Conservation (phyloP, 441 rosid genomes). For the Adansonia gregorii region DNA sequence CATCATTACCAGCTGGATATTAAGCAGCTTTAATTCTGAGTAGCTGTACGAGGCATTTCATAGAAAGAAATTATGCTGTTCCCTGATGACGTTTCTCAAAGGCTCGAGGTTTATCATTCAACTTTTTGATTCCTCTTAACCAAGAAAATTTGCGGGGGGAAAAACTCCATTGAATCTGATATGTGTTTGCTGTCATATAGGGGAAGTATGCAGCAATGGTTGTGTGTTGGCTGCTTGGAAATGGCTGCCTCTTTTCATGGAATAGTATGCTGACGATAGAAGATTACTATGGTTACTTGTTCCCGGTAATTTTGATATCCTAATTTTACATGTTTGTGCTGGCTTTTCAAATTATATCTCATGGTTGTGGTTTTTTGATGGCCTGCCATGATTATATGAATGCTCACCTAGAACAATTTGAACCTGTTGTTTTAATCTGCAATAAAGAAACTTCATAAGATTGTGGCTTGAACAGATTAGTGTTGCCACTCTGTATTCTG, state of each 20-base stretch:
- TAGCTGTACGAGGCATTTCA: constrained; percentile 19
- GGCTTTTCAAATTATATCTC: not conserved
- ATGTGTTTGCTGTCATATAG: constrained; percentile 32
- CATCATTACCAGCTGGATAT: not conserved
- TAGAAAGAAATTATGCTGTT: constrained; percentile 34
- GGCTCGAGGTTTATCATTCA: constrained; percentile 41
- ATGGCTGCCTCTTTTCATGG: constrained; percentile 72
- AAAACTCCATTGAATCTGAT: not conserved
- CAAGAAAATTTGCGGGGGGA: not conserved
- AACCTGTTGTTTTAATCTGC: not conserved
- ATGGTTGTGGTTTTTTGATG: not conserved
- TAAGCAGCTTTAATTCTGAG: not conserved
- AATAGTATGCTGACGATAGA: constrained; percentile 69
- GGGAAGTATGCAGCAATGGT: constrained; percentile 53
- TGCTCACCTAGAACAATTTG: not conserved
- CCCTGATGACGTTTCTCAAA: constrained; percentile 33
- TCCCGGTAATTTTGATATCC: constrained; percentile 49
- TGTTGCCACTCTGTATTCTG: constrained; percentile 6
- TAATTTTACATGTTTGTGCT: not conserved
- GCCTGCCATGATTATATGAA: not conserved
- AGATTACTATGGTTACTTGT: constrained; percentile 53
- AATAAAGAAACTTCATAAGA: not conserved
- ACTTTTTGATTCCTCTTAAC: not conserved
- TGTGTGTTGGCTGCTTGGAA: constrained; percentile 72
- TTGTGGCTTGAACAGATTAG: not conserved